Evolutionary conservation across 225 moss, liverwort and hornwort species (phyloP).

Genomic region (Thuidium tamariscinum): DNA sequence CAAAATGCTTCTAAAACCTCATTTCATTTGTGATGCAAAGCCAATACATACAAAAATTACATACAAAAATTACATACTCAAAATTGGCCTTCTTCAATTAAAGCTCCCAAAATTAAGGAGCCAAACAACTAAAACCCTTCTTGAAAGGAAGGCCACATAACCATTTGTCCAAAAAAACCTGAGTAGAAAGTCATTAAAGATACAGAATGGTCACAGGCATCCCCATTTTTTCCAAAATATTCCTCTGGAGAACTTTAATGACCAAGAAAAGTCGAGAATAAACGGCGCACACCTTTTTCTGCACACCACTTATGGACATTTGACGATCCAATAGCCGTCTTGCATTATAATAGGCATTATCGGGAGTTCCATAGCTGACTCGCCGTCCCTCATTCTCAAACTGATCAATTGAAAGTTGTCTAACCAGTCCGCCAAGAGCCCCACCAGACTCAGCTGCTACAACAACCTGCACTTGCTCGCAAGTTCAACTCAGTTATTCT

Average conservation of each 20-base stretch:
- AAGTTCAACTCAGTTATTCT: not conserved
- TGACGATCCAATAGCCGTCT: constrained; percentile 57
- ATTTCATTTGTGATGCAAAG: too few relatives aligned
- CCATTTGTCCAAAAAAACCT: too few relatives aligned
- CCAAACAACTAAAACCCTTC: too few relatives aligned
- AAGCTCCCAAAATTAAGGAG: too few relatives aligned
- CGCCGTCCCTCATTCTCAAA: constrained; percentile 63
- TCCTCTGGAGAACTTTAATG: not conserved
- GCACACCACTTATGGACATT: constrained; percentile 64
- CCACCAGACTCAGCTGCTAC: constrained; percentile 61
- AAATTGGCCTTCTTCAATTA: too few relatives aligned
- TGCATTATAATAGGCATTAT: constrained; percentile 35
- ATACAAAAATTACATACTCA: too few relatives aligned
- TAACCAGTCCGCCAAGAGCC: constrained; percentile 59
- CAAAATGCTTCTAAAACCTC: too few relatives aligned
- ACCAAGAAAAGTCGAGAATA: not conserved
- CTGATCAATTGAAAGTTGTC: constrained; percentile 68
- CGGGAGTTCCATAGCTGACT: constrained; percentile 67
- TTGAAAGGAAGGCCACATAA: too few relatives aligned
- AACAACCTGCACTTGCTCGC: constrained; percentile 30
- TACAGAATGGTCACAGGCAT: not conserved
- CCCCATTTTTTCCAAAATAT: not conserved
- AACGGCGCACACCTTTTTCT: constrained; percentile 39
- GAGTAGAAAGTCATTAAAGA: not conserved
- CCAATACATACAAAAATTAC: too few relatives aligned